These are phyloP conservation scores for Metarhizium anisopliae DNA, from an alignment of 2,329 filamentous ascomycete genomes.

Conservation along the genomic window DNA sequence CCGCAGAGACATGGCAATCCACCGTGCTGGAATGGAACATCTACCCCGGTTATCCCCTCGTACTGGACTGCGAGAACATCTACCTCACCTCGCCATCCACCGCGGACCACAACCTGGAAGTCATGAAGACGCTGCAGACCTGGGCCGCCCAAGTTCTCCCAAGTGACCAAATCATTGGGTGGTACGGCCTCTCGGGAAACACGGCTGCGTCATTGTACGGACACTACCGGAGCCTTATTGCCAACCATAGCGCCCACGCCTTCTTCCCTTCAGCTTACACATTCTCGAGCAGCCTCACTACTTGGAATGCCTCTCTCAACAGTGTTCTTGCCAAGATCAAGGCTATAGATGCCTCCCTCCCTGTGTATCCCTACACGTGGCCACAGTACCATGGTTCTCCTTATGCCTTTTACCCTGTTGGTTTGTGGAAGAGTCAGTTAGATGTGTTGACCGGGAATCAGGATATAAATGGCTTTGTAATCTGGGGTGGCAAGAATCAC, in stretches of 20 bases:
- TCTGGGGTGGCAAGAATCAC: constrained; percentile 7
- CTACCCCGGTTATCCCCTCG: background rate
- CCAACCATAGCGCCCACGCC: constrained; percentile 4
- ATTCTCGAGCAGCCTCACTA: background rate
- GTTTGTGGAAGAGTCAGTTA: background rate
- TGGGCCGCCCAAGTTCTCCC: constrained; percentile 6
- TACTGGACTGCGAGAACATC: constrained; percentile 6
- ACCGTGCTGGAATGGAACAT: constrained; percentile 6
- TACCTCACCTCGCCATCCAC: constrained; percentile 2
- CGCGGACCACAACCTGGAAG: constrained; percentile 1
- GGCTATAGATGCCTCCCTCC: constrained; percentile 3
- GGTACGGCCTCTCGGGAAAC: constrained; percentile 6
- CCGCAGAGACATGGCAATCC: constrained; percentile 1
- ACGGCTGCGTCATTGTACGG: background rate
- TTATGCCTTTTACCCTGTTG: background rate
- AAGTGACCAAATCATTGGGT: constrained; percentile 5
- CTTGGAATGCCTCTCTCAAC: background rate
- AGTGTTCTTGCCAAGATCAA: background rate
- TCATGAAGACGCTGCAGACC: constrained; percentile 5
- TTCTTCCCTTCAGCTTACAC: constrained; percentile 6
- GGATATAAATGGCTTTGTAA: constrained; percentile 3
- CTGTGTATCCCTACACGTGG: constrained; percentile 2
- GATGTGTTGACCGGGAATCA: background rate
- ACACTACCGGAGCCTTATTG: constrained; percentile 4
- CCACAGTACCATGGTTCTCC: background rate